Base-by-base conservation (phyloP, 495 filamentous ascomycete genomes). In the Talaromyces thailandensis region DNA sequence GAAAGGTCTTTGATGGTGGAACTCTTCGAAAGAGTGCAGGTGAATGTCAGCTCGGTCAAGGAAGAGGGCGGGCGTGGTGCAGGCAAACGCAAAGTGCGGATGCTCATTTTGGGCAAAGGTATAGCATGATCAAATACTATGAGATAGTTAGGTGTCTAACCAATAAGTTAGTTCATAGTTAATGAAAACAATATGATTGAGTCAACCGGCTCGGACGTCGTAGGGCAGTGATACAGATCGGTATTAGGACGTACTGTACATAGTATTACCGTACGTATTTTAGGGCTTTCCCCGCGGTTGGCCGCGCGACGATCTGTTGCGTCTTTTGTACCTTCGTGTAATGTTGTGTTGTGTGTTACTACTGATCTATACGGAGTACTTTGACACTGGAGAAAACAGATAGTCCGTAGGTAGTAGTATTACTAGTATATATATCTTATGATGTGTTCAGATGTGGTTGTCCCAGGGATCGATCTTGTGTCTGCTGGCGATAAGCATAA, bases 11-110 rank as follows among this genome's bases (percentile, higher is more conserved):
- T 86, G 50, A 75, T 67, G 37, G 81, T 97, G 2, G 91, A 91
- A 71, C 75, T 99, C 60, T 99, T 99, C 81, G 81, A 91, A 71
- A 95, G 90, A 79, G 90, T 99, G 43, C 75, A 78, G 29, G 93
- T 99, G 1, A 85, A 85, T 66, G 89, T 99, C 64, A 91, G 84
- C 67, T 95, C 96, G 70, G 86, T 93, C 67, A 90, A 90, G 81
- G 95, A 98, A 70, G 90, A 94, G 77, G 73, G 68, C 31, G 71
- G 75, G 26, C 76, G 78, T 21, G 84, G 83, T 31, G 96, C 92
- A 18, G 95, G 95, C 57, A 99, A 99, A 84, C 85, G 94, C 67
- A 92, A 76, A 56, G 78, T 81, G 0, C 66, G 78, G 18, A 73
- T 79, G 24, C 64, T 81, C 61, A 71, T 81, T 48, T 16, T 65